Base-by-base conservation (phyloP, 2,329 filamentous ascomycete species). In the Claviceps spartinae region DNA sequence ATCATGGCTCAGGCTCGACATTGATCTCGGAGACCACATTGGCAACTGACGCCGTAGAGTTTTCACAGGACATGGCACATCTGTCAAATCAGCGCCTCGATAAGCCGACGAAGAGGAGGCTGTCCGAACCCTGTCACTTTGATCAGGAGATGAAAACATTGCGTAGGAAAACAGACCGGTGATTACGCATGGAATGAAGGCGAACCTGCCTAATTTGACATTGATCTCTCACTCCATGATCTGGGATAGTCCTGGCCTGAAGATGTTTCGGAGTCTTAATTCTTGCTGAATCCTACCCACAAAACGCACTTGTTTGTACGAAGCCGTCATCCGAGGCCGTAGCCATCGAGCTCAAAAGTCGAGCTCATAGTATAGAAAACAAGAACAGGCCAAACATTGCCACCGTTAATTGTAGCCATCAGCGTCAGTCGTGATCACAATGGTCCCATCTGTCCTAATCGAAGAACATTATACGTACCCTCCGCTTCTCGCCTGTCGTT, bases 381-480 rank as follows among this genome's bases (percentile, higher is more conserved):
- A 11, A 2, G 30, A 47, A 16, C 5, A 36, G 14, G n/a, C 20
- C 20, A 11, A 2, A 36, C 11, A 14, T 7, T 7, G 18, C 41
- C 40, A 34, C 13, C 41, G 14, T 38, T 18, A 40, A 45, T 37
- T 9, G 2, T 3, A 45, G 14, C 13, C 48, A 43, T 30, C 5
- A 24, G 14, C n/a, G 30, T 24, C 47, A 42, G 20, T 14, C 18
- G 24, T 18, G 11, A 26, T n/a, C 36, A 46, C 42, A 45, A 26
- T 14, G 22, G 16, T 34, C 22, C 50, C 14, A 46, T 6, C 34
- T 56, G 47, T 8, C 56, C 51, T 13, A 57, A 47, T 2, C 52
- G 51, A 38, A 58, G 57, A 36, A 56, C 36, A 46, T 56, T 56
- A 42, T 42, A 47, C 18, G 43, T 41, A 16, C 41, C 30, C n/a